These are phyloP conservation scores for Camelina laxa DNA, from an alignment of 345 rosid genomes.

Conservation along the genomic window DNA sequence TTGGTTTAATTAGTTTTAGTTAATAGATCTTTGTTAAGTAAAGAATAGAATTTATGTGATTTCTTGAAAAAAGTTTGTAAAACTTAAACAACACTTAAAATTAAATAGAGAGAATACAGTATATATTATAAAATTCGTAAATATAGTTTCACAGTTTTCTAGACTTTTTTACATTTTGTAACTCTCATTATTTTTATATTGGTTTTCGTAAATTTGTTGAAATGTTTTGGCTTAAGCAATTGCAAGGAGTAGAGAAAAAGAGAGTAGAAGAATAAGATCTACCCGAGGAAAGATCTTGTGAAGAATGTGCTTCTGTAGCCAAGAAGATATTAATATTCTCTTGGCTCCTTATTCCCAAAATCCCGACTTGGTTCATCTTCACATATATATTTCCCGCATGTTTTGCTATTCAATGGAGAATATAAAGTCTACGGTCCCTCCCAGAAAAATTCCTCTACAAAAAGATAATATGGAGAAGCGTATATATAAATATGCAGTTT, in stretches of 20 bases:
- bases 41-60: too few relatives aligned
- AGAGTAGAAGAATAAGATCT: constrained; percentile 21
- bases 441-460: neutral
- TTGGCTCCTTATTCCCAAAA: constrained; percentile 11
- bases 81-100: neutral
- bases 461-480: neutral
- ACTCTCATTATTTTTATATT: neutral
- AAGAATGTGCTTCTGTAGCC: constrained; percentile 13
- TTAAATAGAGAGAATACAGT: neutral
- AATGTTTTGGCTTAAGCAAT: neutral
- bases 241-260: neutral
- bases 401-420: constrained; percentile 14
- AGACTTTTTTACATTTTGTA: neutral
- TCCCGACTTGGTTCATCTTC: constrained; percentile 43
- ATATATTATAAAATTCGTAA: neutral
- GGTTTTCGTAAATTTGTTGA: neutral
- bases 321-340: constrained; percentile 18
- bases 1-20: too few relatives aligned
- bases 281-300: neutral
- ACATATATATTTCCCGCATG: neutral
- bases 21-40: too few relatives aligned
- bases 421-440: constrained; percentile 22
- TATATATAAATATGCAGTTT: constrained; percentile 24
- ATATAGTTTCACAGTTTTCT: too few relatives aligned
- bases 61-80: too few relatives aligned